These are phyloP conservation scores for Bullera alba DNA, from an alignment of 768 basidiomycete genomes.

Conservation along the genomic window DNA sequence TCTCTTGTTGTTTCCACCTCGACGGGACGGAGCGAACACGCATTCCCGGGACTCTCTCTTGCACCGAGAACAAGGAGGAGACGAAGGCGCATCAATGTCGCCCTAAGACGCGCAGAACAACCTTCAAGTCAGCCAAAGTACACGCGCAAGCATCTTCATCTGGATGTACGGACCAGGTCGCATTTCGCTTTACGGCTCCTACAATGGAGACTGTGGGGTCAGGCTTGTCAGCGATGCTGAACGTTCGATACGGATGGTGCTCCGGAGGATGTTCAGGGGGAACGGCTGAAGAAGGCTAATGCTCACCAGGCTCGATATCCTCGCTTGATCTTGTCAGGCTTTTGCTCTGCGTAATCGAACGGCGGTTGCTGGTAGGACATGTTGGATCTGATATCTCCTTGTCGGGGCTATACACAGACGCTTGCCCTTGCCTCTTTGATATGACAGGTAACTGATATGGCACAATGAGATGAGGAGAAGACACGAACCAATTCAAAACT, in stretches of 20 bases:
- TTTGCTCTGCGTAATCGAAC: neutral
- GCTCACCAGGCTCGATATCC: conserved; percentile 1
- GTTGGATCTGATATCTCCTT: too few species aligned
- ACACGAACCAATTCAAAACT: too few species aligned
- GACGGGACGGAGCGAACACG: conserved; percentile 35
- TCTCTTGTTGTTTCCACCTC: conserved; percentile 36
- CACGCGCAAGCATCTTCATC: too few species aligned
- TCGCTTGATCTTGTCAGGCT: neutral
- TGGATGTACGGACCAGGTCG: conserved; percentile 35
- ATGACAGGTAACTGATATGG: too few species aligned
- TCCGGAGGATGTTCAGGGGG: neutral
- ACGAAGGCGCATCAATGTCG: conserved; percentile 38
- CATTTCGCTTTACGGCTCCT: conserved; percentile 42
- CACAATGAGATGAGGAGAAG: too few species aligned
- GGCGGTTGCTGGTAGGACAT: too few species aligned
- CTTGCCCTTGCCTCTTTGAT: too few species aligned
- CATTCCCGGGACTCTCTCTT: conserved; percentile 41
- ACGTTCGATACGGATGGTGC: neutral
- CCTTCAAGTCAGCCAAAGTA: neutral
- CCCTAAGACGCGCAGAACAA: conserved; percentile 14
- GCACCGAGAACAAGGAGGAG: conserved; percentile 39
- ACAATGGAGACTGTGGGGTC: conserved; percentile 27
- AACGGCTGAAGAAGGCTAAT: neutral
- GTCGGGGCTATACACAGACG: too few species aligned
- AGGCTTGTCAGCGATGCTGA: neutral